phyloP scores from a whole-genome alignment of 345 rosid genomes.

The Carallia pectinifolia region DNA sequence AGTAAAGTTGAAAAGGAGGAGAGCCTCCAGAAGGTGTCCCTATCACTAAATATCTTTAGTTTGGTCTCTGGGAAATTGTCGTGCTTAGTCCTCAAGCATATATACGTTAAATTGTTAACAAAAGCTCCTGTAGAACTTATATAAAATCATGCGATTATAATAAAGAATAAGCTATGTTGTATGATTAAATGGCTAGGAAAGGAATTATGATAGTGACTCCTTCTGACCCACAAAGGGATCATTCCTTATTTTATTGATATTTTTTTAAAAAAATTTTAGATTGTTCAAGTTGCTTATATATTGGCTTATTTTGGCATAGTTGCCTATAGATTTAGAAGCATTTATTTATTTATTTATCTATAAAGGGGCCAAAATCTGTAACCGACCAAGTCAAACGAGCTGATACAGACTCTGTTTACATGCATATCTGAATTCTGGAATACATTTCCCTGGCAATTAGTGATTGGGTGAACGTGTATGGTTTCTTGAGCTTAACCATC shows the following conservation, averaged over 20 bases:
- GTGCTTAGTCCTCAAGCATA: slow-evolving; percentile 2
- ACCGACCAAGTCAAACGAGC: no score
- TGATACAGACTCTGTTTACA: no score
- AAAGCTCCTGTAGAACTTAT: neutral
- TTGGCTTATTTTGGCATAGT: neutral
- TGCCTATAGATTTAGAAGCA: no score
- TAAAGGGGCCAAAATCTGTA: no score
- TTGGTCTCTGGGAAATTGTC: neutral
- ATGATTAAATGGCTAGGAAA: neutral
- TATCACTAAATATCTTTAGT: slow-evolving; percentile 6
- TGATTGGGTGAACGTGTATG: neutral
- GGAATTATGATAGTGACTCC: neutral
- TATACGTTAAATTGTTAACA: neutral
- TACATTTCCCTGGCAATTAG: no score
- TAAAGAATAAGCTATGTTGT: neutral
- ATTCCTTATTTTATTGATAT: neutral
- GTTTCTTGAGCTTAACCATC: neutral
- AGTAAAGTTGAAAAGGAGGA: slow-evolving; percentile 8
- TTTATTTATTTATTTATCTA: no score
- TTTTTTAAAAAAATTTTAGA: neutral
- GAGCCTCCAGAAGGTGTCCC: neutral
- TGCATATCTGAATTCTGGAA: no score
- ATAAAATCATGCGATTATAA: neutral
- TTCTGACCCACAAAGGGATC: neutral
- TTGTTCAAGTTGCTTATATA: neutral